phyloP scores from a whole-genome alignment of 2,329 filamentous ascomycete genomes.

The Penicillium sp. region DNA sequence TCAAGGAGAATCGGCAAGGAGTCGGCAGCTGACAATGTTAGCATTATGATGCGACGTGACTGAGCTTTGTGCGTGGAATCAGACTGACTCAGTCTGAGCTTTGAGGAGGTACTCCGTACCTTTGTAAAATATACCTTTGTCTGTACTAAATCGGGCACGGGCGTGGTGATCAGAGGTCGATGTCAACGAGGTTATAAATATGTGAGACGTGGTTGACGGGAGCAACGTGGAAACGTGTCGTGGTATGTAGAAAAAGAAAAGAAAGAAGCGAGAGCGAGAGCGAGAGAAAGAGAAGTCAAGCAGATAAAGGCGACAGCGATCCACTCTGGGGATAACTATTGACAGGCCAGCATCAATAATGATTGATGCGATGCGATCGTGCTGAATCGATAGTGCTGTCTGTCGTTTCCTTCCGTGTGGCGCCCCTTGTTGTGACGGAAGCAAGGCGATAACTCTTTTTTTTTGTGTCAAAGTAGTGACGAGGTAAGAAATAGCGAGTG shows the following conservation, averaged over 20 bases:
- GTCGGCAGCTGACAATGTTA: background rate
- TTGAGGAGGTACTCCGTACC: too few species aligned
- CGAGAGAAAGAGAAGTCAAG: background rate
- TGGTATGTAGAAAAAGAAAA: constrained; percentile 1
- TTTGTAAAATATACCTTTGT: too few species aligned
- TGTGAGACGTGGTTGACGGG: too few species aligned
- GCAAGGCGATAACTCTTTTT: background rate
- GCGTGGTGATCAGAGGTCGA: too few species aligned
- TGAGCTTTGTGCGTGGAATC: too few species aligned
- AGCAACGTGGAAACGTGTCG: too few species aligned
- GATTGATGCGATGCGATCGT: background rate
- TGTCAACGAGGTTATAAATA: too few species aligned
- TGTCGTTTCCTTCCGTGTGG: background rate
- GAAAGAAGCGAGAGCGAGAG: background rate
- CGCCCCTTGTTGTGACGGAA: background rate
- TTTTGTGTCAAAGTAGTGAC: background rate
- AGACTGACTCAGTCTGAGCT: too few species aligned
- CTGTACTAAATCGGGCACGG: too few species aligned
- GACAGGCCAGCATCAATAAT: background rate
- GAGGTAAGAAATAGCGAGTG: background rate
- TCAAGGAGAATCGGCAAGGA: constrained; percentile 7
- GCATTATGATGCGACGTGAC: too few species aligned
- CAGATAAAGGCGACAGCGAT: background rate
- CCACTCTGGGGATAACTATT: background rate
- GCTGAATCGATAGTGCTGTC: background rate